phyloP scores from a whole-genome alignment of 2,329 filamentous ascomycete species.

The Aureobasidium musti region DNA sequence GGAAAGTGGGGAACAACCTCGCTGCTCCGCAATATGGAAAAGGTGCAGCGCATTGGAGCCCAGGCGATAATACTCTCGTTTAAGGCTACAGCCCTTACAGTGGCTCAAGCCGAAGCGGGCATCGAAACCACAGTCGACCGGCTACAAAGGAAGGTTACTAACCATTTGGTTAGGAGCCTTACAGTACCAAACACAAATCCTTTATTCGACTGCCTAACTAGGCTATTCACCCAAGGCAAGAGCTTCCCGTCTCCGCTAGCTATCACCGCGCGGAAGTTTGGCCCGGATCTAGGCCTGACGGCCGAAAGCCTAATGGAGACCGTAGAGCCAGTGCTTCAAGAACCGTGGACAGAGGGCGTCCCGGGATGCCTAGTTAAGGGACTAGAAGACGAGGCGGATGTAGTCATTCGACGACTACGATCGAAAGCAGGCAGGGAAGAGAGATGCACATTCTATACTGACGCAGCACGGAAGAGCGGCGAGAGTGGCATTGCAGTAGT shows the following conservation, averaged over 20 bases:
- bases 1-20: not conserved
- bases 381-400: not conserved
- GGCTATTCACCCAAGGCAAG: not conserved
- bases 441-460: not conserved
- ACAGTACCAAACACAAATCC: not conserved
- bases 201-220: not conserved
- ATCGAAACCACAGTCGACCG: not conserved
- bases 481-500: not conserved
- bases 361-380: not conserved
- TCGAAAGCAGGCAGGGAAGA: not conserved
- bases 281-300: not conserved
- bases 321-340: not conserved
- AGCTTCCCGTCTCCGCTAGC: not conserved
- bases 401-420: not conserved
- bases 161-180: not conserved
- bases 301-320: constrained; percentile 13
- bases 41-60: constrained; percentile 7
- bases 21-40: constrained; percentile 1
- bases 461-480: not conserved
- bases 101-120: not conserved
- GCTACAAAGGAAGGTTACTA: not conserved
- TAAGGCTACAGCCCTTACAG: not conserved
- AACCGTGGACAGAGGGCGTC: constrained; percentile 5
- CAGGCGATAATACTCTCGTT: constrained; percentile 1
- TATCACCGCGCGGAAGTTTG: not conserved